These are phyloP conservation scores for Eudorina sp. DNA, from an alignment of 139 green algal genomes.

Conservation along the genomic window DNA sequence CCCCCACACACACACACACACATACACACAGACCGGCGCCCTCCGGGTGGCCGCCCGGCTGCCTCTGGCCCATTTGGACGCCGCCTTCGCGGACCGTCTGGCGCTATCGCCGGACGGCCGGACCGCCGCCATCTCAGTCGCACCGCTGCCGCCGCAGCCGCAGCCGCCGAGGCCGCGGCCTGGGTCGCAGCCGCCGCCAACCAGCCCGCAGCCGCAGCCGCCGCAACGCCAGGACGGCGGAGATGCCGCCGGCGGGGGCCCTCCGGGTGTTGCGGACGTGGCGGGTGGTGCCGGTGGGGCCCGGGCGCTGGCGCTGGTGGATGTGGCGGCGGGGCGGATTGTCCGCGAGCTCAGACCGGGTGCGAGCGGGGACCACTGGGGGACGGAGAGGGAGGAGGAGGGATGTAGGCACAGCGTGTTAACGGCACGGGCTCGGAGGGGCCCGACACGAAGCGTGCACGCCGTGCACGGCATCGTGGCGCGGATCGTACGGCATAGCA, in stretches of 20 bases:
- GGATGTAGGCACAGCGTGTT: too few species aligned
- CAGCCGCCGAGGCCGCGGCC: too few species aligned
- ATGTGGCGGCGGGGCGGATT: not conserved
- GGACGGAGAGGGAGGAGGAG: not conserved
- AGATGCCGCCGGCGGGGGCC: not conserved
- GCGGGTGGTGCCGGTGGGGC: not conserved
- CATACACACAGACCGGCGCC: not conserved
- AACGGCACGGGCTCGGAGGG: too few species aligned
- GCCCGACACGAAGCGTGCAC: too few species aligned
- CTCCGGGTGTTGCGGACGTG: not conserved
- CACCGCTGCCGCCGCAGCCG: not conserved
- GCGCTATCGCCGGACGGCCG: not conserved
- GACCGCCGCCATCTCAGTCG: conserved; percentile 15
- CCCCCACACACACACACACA: too few species aligned
- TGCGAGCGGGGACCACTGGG: not conserved
- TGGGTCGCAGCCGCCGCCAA: too few species aligned
- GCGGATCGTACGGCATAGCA: too few species aligned
- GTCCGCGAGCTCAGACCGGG: conserved; percentile 17
- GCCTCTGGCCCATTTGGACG: conserved; percentile 4
- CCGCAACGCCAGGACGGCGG: not conserved
- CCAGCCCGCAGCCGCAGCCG: too few species aligned
- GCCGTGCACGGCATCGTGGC: too few species aligned
- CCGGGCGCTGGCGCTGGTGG: conserved; percentile 21
- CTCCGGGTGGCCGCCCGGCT: not conserved
- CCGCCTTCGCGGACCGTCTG: not conserved